Evolutionary conservation across 106 monocot genomes (phyloP).

Genomic region (Narthecium ossifragum): DNA sequence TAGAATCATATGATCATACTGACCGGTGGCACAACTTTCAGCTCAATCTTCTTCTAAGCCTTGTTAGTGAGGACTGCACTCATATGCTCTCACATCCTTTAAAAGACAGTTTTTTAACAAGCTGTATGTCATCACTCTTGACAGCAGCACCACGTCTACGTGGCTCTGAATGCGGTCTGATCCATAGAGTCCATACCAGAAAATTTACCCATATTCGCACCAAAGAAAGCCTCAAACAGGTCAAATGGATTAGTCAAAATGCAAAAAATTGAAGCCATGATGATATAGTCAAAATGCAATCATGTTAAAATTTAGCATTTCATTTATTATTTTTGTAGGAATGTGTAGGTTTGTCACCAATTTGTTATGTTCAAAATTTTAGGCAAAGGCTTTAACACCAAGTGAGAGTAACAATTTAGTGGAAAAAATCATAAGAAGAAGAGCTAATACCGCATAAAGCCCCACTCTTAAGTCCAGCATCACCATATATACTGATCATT

Average conservation of each 20-base stretch:
- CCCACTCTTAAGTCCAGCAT: slow-evolving; percentile 86
- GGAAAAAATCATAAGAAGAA: no score
- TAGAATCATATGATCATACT: no score
- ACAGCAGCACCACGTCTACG: slow-evolving; percentile 49
- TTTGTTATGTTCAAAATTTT: no score
- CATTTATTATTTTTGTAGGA: no score
- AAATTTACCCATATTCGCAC: slow-evolving; percentile 82
- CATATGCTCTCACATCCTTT: no score
- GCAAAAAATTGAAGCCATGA: slow-evolving; percentile 14
- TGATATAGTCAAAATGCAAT: no score
- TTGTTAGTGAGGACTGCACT: no score
- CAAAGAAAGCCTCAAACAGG: slow-evolving; percentile 96
- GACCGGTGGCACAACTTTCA: no score
- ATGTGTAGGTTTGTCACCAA: no score
- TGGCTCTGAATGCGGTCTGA: slow-evolving; percentile 61
- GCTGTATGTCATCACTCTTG: slow-evolving; percentile 96
- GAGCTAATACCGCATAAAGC: slow-evolving; percentile 62
- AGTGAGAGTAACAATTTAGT: no score
- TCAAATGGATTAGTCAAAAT: slow-evolving; percentile 99
- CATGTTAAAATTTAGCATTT: no score
- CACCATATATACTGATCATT: slow-evolving; percentile 99
- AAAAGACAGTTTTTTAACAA: slow-evolving; percentile 7
- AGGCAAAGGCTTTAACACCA: neutral
- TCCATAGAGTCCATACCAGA: slow-evolving; percentile 87
- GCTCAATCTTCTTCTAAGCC: no score